phyloP scores from a whole-genome alignment of 331 rosid genomes.

The Cydonia oblonga region DNA sequence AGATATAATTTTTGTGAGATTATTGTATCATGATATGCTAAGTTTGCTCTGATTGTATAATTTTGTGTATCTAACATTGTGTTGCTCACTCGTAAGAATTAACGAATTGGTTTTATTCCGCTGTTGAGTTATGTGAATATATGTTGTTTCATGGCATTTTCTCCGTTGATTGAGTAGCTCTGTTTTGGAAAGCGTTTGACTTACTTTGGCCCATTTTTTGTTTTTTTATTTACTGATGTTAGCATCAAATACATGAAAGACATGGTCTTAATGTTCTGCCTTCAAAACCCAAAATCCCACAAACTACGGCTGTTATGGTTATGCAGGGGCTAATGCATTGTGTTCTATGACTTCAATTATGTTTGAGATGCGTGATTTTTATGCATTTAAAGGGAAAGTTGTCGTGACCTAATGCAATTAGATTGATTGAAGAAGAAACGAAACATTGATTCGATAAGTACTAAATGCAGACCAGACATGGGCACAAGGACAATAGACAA shows the following conservation, averaged over 20 bases:
- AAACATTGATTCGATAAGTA: no score
- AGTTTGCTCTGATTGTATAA: not conserved
- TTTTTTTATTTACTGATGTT: not conserved
- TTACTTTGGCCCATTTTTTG: not conserved
- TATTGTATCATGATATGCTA: not conserved
- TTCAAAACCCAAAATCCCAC: not conserved
- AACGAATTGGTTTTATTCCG: conserved; percentile 3
- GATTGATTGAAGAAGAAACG: no score
- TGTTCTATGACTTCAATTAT: not conserved
- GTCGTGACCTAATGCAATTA: not conserved
- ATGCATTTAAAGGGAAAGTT: not conserved
- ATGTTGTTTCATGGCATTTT: not conserved
- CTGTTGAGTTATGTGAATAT: not conserved
- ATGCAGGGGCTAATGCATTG: not conserved
- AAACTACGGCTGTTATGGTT: not conserved
- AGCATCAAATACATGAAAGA: not conserved
- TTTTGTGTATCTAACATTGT: not conserved
- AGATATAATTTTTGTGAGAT: not conserved
- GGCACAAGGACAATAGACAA: not conserved
- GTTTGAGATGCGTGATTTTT: not conserved
- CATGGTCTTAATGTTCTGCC: not conserved
- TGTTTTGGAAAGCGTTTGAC: not conserved
- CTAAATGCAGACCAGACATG: no score
- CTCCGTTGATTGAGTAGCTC: not conserved
- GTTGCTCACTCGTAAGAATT: not conserved